A percentile compares a stretch with the other conserved stretches of the same genome.
phyloP scores from a whole-genome alignment of 805 yeast species.

The Metschnikowia arizonensis region DNA sequence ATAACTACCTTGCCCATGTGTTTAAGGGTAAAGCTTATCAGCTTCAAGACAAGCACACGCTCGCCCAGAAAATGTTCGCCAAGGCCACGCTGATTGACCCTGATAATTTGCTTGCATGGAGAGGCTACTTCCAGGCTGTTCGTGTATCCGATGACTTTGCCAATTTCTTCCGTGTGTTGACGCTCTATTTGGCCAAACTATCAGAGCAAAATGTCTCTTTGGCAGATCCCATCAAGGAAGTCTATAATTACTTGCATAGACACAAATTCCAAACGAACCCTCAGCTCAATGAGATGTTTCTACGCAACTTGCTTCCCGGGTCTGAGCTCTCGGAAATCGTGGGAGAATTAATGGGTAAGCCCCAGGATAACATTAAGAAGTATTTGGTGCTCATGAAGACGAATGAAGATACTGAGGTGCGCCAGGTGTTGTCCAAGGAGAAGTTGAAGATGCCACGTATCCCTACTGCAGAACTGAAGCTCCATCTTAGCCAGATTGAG shows the following conservation, averaged over 20 bases:
- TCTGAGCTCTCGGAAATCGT: constrained; percentile 49
- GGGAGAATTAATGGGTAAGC: constrained; percentile 43
- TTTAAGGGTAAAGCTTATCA: constrained; percentile 70
- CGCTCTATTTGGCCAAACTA: constrained; percentile 41
- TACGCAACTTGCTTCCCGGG: constrained; percentile 53
- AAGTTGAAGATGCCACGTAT: constrained; percentile 46
- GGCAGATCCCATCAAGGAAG: constrained; percentile 46
- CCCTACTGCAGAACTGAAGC: constrained; percentile 39
- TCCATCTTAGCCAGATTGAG: constrained; percentile 33
- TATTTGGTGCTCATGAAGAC: constrained; percentile 40
- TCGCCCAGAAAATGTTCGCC: constrained; percentile 43
- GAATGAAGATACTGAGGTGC: constrained; percentile 40
- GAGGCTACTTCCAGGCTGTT: constrained; percentile 60
- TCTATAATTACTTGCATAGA: constrained; percentile 43
- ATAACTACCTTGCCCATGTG: constrained; percentile 62
- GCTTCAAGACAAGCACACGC: constrained; percentile 32
- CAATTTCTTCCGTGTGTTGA: constrained; percentile 45
- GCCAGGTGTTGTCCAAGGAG: constrained; percentile 41
- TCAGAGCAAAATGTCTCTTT: constrained; percentile 41
- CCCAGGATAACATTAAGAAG: constrained; percentile 41
- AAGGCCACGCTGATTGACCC: constrained; percentile 50
- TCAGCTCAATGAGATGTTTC: constrained; percentile 44
- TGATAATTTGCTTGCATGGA: constrained; percentile 66
- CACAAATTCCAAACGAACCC: constrained; percentile 26
- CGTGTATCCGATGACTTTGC: constrained; percentile 34